Conservation (phyloP, 345 rosid species). For the Brassica juncea region DNA sequence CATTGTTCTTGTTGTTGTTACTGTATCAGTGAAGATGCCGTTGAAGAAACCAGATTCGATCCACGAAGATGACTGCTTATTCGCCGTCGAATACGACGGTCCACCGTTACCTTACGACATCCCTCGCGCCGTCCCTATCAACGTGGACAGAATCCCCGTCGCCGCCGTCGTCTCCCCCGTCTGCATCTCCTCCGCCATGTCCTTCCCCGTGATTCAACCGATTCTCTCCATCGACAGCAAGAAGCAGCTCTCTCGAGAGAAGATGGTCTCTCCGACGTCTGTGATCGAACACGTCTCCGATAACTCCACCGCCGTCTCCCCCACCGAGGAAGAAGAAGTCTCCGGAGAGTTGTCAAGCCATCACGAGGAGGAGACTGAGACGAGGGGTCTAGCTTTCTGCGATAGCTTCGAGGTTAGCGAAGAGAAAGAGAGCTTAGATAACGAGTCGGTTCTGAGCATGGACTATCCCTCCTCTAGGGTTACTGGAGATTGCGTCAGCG, state of each 20-base stretch:
- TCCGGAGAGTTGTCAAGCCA: background rate
- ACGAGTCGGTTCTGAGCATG: constrained; percentile 73
- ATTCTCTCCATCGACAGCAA: constrained; percentile 53
- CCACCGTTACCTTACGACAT: constrained; percentile 81
- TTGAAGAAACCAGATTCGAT: constrained; percentile 36
- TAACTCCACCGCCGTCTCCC: constrained; percentile 60
- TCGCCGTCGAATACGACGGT: constrained; percentile 83
- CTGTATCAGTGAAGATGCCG: constrained; percentile 32
- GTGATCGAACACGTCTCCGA: constrained; percentile 47
- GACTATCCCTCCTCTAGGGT: constrained; percentile 90
- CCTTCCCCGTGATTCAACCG: constrained; percentile 86
- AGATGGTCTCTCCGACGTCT: constrained; percentile 48
- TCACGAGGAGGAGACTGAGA: background rate
- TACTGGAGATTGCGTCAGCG: constrained; percentile 59
- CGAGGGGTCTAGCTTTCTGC: constrained; percentile 46
- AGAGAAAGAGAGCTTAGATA: constrained; percentile 52
- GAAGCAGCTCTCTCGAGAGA: constrained; percentile 51
- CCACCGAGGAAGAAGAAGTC: constrained; percentile 48
- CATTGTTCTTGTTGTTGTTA: background rate
- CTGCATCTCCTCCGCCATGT: constrained; percentile 52
- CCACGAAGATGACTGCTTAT: constrained; percentile 59
- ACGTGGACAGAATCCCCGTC: constrained; percentile 82
- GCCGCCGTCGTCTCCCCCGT: constrained; percentile 89
- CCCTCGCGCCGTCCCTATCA: constrained; percentile 90
- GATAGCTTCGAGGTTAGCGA: constrained; percentile 62